phyloP scores from a whole-genome alignment of 2,329 filamentous ascomycete genomes.

The Diplocarpon mali region DNA sequence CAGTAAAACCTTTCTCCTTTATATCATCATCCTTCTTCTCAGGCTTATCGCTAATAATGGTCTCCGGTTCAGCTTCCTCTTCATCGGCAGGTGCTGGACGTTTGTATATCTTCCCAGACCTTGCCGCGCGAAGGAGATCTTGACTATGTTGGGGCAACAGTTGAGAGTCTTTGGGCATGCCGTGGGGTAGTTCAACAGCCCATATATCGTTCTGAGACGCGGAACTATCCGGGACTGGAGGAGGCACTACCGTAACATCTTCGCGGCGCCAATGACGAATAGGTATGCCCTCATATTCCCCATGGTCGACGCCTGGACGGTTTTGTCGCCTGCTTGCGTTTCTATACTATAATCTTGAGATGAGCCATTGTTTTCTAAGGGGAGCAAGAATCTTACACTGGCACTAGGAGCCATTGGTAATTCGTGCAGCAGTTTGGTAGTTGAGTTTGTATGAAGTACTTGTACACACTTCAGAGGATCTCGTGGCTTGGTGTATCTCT shows the following conservation, averaged over 20 bases:
- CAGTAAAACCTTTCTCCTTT: constrained; percentile 39
- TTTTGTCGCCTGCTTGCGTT: constrained; percentile 24
- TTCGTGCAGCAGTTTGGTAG: neutral
- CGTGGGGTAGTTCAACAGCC: constrained; percentile 62
- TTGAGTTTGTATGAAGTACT: neutral
- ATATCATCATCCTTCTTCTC: constrained; percentile 48
- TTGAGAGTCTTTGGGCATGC: constrained; percentile 78
- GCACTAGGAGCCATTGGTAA: constrained; percentile 8
- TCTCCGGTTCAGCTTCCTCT: constrained; percentile 43
- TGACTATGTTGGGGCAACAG: constrained; percentile 70
- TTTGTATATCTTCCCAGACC: constrained; percentile 68
- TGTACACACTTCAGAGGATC: no score
- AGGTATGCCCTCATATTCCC: constrained; percentile 48
- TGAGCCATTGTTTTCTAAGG: neutral
- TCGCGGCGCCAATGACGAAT: constrained; percentile 83
- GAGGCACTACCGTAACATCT: constrained; percentile 55
- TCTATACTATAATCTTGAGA: constrained; percentile 17
- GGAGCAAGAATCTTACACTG: neutral
- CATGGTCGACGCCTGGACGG: constrained; percentile 40
- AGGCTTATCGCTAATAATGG: constrained; percentile 35
- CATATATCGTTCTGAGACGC: constrained; percentile 54
- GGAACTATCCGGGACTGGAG: constrained; percentile 49
- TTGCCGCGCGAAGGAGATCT: constrained; percentile 69
- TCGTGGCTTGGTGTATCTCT: no score
- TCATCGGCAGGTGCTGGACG: constrained; percentile 52